These are phyloP conservation scores for Narthecium ossifragum DNA, from an alignment of 106 monocot genomes.

Conservation along the genomic window DNA sequence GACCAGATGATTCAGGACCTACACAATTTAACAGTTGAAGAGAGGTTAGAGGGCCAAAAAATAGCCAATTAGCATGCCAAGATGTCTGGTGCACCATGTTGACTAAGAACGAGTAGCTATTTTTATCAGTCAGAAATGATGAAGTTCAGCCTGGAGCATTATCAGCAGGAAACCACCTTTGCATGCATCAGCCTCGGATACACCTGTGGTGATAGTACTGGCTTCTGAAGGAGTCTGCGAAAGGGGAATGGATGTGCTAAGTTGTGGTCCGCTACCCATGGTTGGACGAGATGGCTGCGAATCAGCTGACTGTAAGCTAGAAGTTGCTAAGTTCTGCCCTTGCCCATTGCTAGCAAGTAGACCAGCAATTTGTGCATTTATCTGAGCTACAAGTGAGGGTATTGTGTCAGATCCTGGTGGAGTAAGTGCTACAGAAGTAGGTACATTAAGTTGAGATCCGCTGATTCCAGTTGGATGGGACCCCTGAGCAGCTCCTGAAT, in stretches of 20 bases:
- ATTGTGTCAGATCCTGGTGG: conserved; percentile 12
- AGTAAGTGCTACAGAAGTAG: conserved; percentile 2
- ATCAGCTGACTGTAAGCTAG: conserved; percentile 10
- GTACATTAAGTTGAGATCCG: conserved; percentile 9
- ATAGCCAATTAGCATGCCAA: neutral
- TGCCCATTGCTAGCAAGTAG: conserved; percentile 11
- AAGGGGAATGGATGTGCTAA: neutral
- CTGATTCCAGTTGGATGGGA: conserved; percentile 8
- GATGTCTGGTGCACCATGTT: too few species aligned
- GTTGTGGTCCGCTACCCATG: conserved; percentile 16
- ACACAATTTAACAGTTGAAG: neutral
- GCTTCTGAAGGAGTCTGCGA: conserved; percentile 2
- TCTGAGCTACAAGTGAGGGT: conserved; percentile 18
- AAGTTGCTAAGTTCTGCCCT: conserved; percentile 6
- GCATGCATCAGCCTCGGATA: conserved; percentile 8
- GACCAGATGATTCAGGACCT: conserved; percentile 3
- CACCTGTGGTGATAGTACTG: conserved; percentile 3
- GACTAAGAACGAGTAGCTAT: too few species aligned
- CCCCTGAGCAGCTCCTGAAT: conserved; percentile 19
- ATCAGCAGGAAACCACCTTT: conserved; percentile 12
- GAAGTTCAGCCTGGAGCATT: conserved; percentile 6
- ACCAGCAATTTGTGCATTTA: conserved; percentile 15
- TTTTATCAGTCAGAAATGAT: neutral
- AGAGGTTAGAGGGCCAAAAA: neutral
- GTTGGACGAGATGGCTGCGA: conserved; percentile 7